Percentiles rank a stretch among this genome's conserved stretches.
Evolutionary conservation across 2,329 filamentous ascomycete genomes (phyloP).

Genomic region (Echinosphaeria canescens): DNA sequence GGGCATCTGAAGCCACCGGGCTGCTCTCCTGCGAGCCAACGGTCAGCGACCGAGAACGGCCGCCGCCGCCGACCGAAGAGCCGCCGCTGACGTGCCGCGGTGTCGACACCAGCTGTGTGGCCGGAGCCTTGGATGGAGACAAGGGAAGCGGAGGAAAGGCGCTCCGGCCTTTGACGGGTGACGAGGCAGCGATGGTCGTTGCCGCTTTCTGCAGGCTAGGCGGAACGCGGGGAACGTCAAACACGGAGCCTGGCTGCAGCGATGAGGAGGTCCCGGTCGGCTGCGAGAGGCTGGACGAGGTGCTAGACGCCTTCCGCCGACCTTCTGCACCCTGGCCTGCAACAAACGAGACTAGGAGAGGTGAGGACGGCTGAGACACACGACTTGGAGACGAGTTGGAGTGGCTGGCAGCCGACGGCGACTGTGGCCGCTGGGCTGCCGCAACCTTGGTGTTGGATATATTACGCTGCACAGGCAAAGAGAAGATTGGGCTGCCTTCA

Average conservation of each 20-base stretch:
- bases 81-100: conserved; percentile 38
- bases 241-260: conserved; percentile 47
- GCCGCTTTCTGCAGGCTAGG: conserved; percentile 37
- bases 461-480: conserved; percentile 61
- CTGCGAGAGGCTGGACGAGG: conserved; percentile 65
- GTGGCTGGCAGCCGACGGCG: conserved; percentile 63
- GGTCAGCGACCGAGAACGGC: conserved; percentile 69
- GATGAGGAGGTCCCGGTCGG: conserved; percentile 42
- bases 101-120: conserved; percentile 16
- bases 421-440: conserved; percentile 58
- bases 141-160: conserved; percentile 23
- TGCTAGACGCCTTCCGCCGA: conserved; percentile 80
- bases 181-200: conserved; percentile 29
- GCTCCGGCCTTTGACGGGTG: conserved; percentile 33
- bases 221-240: conserved; percentile 46
- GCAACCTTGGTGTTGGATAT: conserved; percentile 72
- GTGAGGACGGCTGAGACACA: conserved; percentile 60
- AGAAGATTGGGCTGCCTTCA: conserved; percentile 68
- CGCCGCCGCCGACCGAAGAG: too few relatives aligned
- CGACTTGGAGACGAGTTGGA: conserved; percentile 74
- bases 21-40: conserved; percentile 90
- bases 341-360: conserved; percentile 90
- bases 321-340: conserved; percentile 59
- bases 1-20: conserved; percentile 42
- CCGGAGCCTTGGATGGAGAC: conserved; percentile 39